phyloP scores from a whole-genome alignment of 768 basidiomycete species.

The Leccinum boreale region DNA sequence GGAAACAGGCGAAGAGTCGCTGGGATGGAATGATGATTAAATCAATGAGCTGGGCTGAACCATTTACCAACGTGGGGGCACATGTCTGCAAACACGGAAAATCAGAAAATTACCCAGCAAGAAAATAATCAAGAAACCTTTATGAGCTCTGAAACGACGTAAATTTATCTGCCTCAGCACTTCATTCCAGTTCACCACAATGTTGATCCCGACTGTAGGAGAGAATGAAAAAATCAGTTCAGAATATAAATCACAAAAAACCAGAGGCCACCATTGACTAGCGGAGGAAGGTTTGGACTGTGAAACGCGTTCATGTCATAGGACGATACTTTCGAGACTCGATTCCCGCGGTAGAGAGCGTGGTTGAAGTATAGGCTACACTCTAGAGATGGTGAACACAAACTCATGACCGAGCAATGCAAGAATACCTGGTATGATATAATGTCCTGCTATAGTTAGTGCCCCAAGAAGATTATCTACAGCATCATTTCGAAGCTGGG shows the following conservation, averaged over 20 bases:
- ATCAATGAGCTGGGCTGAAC: neutral
- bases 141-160: conserved; percentile 78
- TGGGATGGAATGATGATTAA: conserved; percentile 30
- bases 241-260: neutral
- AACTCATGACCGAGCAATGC: neutral
- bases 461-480: conserved; percentile 91
- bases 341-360: conserved; percentile 80
- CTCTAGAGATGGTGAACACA: conserved; percentile 42
- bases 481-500: conserved; percentile 90
- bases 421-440: conserved; percentile 77
- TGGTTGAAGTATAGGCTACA: conserved; percentile 90
- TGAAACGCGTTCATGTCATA: conserved; percentile 81
- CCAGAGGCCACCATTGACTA: conserved; percentile 62
- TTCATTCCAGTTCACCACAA: conserved; percentile 84
- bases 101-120: conserved; percentile 10
- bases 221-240: neutral
- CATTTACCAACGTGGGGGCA: conserved; percentile 74
- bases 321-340: conserved; percentile 79
- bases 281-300: conserved; percentile 79
- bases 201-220: conserved; percentile 80
- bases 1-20: conserved; percentile 85
- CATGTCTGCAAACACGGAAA: conserved; percentile 50
- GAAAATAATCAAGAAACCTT: conserved; percentile 40
- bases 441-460: conserved; percentile 85
- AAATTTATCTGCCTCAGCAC: conserved; percentile 81